Conservation (phyloP, 805 yeast species). For the Zygotorulaspora chibaensis region DNA sequence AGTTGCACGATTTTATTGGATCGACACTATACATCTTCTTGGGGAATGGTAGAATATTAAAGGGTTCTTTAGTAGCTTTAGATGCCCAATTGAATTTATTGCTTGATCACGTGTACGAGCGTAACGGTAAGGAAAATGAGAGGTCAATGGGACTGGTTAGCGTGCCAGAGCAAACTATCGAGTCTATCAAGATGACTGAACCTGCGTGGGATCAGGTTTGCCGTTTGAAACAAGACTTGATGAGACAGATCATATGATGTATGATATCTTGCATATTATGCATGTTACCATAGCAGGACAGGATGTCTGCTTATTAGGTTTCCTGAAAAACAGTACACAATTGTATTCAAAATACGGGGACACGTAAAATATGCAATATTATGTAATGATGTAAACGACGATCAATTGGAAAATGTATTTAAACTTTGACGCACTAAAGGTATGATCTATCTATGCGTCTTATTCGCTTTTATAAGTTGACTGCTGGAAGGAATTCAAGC, state of each 20-base stretch:
- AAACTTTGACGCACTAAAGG: background rate
- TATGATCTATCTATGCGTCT: background rate
- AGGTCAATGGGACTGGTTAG: constrained; percentile 53
- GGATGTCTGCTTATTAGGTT: background rate
- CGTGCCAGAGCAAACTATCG: constrained; percentile 42
- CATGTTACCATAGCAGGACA: background rate
- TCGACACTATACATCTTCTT: constrained; percentile 36
- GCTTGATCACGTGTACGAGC: constrained; percentile 39
- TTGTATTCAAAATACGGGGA: background rate
- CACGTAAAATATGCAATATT: background rate
- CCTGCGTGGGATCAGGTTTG: constrained; percentile 25
- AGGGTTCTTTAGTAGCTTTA: constrained; percentile 40
- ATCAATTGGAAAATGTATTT: background rate
- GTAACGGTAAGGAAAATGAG: constrained; percentile 7
- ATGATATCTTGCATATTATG: background rate
- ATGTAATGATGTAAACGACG: background rate
- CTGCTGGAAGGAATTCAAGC: background rate
- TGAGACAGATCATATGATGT: constrained; percentile 8
- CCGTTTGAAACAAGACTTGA: constrained; percentile 11
- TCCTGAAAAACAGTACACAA: background rate
- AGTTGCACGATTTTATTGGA: constrained; percentile 27
- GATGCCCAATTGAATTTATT: constrained; percentile 43
- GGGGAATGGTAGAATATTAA: constrained; percentile 34
- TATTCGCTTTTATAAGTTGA: background rate
- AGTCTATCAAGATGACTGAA: constrained; percentile 20